A percentile compares a stretch with the other conserved stretches of the same genome.
These are phyloP conservation scores for Wickerhamiella azyma DNA, from an alignment of 805 yeast species.

Conservation along the genomic window DNA sequence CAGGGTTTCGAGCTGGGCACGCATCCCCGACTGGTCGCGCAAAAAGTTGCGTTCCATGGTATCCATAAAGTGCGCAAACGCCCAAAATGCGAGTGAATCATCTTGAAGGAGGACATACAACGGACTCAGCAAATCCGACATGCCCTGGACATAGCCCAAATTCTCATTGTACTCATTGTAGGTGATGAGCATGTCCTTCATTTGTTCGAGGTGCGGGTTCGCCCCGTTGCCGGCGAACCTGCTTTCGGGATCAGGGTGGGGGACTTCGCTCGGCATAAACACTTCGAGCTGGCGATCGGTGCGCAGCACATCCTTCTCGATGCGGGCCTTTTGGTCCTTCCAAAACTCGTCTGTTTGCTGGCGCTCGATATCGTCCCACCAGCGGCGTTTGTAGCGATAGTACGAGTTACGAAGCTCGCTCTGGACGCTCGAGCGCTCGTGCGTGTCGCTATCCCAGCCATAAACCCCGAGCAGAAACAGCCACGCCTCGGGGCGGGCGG, in stretches of 20 bases:
- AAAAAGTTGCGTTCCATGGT: conserved; percentile 90
- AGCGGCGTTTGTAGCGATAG: conserved; percentile 43
- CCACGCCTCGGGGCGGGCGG: conserved; percentile 69
- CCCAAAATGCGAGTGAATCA: conserved; percentile 76
- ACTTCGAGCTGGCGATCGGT: conserved; percentile 71
- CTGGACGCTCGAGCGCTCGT: conserved; percentile 49
- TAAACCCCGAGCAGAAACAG: conserved; percentile 65
- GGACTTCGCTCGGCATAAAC: conserved; percentile 37
- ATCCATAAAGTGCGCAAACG: conserved; percentile 77
- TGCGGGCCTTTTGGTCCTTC: conserved; percentile 79
- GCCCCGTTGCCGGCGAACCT: conserved; percentile 52
- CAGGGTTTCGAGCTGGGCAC: conserved; percentile 68
- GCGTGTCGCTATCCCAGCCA: conserved; percentile 73
- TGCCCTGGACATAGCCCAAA: conserved; percentile 94
- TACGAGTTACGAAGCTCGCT: conserved; percentile 48
- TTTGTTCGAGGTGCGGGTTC: conserved; percentile 58
- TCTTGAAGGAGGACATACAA: conserved; percentile 50
- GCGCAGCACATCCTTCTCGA: conserved; percentile 85
- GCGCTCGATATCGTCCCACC: conserved; percentile 54
- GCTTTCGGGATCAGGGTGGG: conserved; percentile 31
- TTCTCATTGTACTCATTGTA: conserved; percentile 73
- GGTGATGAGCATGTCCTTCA: conserved; percentile 71
- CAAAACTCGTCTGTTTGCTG: conserved; percentile 53
- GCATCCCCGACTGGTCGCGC: conserved; percentile 87
- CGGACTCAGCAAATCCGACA: conserved; percentile 88